Evolutionary conservation across 495 filamentous ascomycete genomes (phyloP).

Genomic region (Neurospora tetrasperma): DNA sequence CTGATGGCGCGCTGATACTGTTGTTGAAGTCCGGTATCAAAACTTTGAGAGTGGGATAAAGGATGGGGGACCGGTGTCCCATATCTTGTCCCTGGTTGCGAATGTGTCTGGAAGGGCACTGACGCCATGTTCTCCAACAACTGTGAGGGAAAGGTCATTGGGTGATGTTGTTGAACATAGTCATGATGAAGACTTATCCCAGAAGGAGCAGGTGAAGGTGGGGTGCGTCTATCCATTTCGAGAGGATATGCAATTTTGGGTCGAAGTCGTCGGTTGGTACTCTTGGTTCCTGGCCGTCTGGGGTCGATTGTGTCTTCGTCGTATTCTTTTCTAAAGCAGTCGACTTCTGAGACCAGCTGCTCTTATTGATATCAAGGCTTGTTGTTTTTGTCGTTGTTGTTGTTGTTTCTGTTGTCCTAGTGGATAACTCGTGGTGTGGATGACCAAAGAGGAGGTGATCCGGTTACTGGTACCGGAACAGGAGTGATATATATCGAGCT

Average conservation of each 20-base stretch:
- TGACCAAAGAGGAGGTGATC: background rate
- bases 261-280: background rate
- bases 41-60: constrained; percentile 10
- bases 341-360: background rate
- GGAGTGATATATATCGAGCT: background rate
- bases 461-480: background rate
- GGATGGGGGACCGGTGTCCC: constrained; percentile 28
- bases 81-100: constrained; percentile 34
- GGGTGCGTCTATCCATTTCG: constrained; percentile 28
- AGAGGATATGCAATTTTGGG: background rate
- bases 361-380: background rate
- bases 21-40: constrained; percentile 16
- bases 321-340: background rate
- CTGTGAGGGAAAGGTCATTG: constrained; percentile 20
- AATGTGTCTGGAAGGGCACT: constrained; percentile 24
- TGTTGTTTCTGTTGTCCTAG: background rate
- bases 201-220: constrained; percentile 34
- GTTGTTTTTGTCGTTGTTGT: background rate
- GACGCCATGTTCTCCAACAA: background rate
- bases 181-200: constrained; percentile 33
- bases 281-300: background rate
- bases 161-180: constrained; percentile 43
- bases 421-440: background rate
- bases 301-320: background rate
- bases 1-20: constrained; percentile 14